These are phyloP conservation scores for Punctularia strigosozonata DNA, from an alignment of 768 basidiomycete genomes.

Conservation along the genomic window DNA sequence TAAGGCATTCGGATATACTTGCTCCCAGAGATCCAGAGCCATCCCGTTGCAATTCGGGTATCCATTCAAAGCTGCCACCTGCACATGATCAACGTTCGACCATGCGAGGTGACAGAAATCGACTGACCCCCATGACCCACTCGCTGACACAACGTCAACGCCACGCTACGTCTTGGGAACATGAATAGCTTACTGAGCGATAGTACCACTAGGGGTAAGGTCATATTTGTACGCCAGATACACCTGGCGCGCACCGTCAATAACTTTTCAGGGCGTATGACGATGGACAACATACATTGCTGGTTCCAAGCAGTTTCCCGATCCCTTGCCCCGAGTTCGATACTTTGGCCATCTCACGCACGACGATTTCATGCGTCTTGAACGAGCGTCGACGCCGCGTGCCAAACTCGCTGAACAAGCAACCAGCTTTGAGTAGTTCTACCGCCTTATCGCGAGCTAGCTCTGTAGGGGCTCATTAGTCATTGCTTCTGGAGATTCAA, in stretches of 20 bases:
- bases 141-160: constrained; percentile 37
- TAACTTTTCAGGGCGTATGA: neutral
- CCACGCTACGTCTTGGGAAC: neutral
- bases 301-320: constrained; percentile 71
- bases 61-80: constrained; percentile 78
- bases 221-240: constrained; percentile 74
- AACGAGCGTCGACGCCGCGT: constrained; percentile 73
- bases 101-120: constrained; percentile 1
- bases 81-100: neutral
- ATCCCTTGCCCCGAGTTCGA: constrained; percentile 30
- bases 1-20: constrained; percentile 43
- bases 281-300: constrained; percentile 51
- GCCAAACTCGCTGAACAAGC: constrained; percentile 77
- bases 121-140: constrained; percentile 81
- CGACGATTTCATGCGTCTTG: constrained; percentile 64
- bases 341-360: constrained; percentile 59
- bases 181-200: constrained; percentile 52
- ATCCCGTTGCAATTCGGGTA: constrained; percentile 65
- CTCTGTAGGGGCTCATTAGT: constrained; percentile 30
- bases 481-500: neutral
- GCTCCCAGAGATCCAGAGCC: constrained; percentile 83
- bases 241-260: constrained; percentile 36
- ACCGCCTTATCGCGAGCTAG: constrained; percentile 62
- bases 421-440: constrained; percentile 48
- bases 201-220: constrained; percentile 62